These are phyloP conservation scores for Leccinellum rugosiceps DNA, from an alignment of 768 basidiomycete species.

Conservation along the genomic window DNA sequence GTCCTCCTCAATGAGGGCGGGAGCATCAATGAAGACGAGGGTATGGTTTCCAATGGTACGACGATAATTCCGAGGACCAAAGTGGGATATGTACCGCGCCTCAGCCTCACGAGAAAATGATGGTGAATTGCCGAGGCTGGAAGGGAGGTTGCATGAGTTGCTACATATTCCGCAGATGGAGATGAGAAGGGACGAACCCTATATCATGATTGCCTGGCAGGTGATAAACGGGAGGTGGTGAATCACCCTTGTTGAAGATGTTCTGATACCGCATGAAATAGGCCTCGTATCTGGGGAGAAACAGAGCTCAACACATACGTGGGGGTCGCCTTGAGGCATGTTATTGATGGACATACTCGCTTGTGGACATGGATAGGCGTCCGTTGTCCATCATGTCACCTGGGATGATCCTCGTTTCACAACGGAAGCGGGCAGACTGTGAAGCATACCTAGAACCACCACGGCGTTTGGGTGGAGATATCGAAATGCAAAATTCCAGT, in stretches of 20 bases:
- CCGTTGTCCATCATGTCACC: slow-evolving; percentile 89
- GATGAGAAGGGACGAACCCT: slow-evolving; percentile 45
- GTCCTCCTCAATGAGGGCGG: slow-evolving; percentile 74
- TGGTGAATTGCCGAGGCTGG: slow-evolving; percentile 28
- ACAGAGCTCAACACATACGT: slow-evolving; percentile 5
- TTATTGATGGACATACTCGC: slow-evolving; percentile 54
- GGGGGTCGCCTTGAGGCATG: neutral
- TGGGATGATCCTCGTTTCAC: slow-evolving; percentile 1
- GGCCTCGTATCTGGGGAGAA: slow-evolving; percentile 58
- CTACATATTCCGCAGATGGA: neutral
- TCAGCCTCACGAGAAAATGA: slow-evolving; percentile 41
- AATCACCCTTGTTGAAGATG: slow-evolving; percentile 56
- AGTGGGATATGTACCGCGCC: slow-evolving; percentile 66
- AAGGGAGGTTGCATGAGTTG: slow-evolving; percentile 1
- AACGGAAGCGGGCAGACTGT: neutral
- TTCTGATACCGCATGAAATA: slow-evolving; percentile 66
- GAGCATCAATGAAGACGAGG: slow-evolving; percentile 69
- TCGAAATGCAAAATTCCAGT: slow-evolving; percentile 64
- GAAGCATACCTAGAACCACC: slow-evolving; percentile 62
- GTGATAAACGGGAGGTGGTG: slow-evolving; percentile 55
- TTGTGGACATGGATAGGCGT: slow-evolving; percentile 55
- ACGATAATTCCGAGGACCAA: slow-evolving; percentile 68
- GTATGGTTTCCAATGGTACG: slow-evolving; percentile 69
- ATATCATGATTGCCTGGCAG: slow-evolving; percentile 92
- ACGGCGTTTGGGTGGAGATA: slow-evolving; percentile 64